phyloP scores from a whole-genome alignment of 2,329 filamentous ascomycete species.

The Chaetomiaceae sp. region DNA sequence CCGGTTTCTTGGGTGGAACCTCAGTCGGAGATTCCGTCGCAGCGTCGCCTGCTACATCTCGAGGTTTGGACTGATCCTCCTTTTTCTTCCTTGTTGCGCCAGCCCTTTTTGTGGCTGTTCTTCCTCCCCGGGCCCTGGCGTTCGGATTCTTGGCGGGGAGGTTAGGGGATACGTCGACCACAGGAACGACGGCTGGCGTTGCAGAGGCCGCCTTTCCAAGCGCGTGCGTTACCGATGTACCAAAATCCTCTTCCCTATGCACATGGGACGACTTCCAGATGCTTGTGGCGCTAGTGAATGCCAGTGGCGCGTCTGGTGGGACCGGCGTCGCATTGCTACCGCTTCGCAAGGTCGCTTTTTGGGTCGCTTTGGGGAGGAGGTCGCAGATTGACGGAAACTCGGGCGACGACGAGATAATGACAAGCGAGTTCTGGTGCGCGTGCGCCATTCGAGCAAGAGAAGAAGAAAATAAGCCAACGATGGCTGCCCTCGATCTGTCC shows the following conservation, averaged over 20 bases:
- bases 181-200: no score
- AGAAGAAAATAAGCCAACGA: conserved; percentile 29
- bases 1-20: conserved; percentile 29
- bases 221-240: no score
- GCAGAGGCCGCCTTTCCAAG: no score
- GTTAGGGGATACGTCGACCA: no score
- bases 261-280: conserved; percentile 34
- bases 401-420: conserved; percentile 50
- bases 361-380: conserved; percentile 37
- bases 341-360: conserved; percentile 31
- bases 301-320: conserved; percentile 32
- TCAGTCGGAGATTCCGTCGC: neutral
- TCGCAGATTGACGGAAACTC: conserved; percentile 50
- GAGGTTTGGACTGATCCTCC: neutral
- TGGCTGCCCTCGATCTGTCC: conserved; percentile 30
- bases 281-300: conserved; percentile 41
- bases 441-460: conserved; percentile 16
- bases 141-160: no score
- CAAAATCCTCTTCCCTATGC: conserved; percentile 11
- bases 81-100: no score
- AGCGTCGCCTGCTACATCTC: neutral
- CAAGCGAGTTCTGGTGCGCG: conserved; percentile 27
- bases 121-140: no score
- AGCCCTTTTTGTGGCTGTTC: no score
- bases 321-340: conserved; percentile 37